These are phyloP conservation scores for Podila verticillata DNA, from an alignment of 192 early-diverging fungal genomes.

Conservation along the genomic window DNA sequence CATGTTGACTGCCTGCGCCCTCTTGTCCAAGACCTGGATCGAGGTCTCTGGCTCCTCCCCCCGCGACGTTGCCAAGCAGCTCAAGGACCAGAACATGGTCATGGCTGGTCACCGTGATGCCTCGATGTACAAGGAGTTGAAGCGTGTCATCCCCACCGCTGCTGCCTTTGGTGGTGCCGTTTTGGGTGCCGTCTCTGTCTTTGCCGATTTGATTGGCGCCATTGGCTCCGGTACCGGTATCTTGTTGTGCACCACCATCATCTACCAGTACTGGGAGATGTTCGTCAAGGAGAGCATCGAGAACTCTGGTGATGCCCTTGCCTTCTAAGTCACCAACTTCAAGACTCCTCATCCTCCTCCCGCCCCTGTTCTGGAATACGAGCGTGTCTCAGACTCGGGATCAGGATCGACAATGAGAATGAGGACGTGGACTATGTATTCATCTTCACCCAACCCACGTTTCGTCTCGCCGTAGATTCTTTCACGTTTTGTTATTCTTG, in stretches of 20 bases:
- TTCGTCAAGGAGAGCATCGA: constrained; percentile 94
- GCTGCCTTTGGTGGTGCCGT: constrained; percentile 97
- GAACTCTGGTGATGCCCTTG: constrained; percentile 51
- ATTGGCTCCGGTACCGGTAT: constrained; percentile 99
- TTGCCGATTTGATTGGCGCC: constrained; percentile 97
- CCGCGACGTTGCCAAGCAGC: constrained; percentile 96
- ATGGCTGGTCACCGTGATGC: constrained; percentile 94
- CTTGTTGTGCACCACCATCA: constrained; percentile 96
- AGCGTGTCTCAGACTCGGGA: too few relatives aligned
- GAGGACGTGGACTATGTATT: too few relatives aligned
- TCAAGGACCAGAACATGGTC: constrained; percentile 97
- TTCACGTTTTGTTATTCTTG: too few relatives aligned
- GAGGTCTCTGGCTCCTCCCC: constrained; percentile 98
- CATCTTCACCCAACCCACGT: too few relatives aligned
- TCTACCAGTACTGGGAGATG: constrained; percentile 99
- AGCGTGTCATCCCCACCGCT: constrained; percentile 97
- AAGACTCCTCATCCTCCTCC: background rate
- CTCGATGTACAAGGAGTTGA: constrained; percentile 99
- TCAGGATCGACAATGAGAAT: too few relatives aligned
- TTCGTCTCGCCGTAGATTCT: too few relatives aligned
- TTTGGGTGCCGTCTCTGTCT: constrained; percentile 94
- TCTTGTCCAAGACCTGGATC: constrained; percentile 99
- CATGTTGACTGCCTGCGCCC: constrained; percentile 94
- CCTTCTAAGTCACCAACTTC: constrained; percentile 29
- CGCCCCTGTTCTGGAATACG: background rate